Evolutionary conservation across 176 grass and related monocot species (phyloP), one percentile per base, ranked within the genome.

Genomic region (Otatea glauca): DNA sequence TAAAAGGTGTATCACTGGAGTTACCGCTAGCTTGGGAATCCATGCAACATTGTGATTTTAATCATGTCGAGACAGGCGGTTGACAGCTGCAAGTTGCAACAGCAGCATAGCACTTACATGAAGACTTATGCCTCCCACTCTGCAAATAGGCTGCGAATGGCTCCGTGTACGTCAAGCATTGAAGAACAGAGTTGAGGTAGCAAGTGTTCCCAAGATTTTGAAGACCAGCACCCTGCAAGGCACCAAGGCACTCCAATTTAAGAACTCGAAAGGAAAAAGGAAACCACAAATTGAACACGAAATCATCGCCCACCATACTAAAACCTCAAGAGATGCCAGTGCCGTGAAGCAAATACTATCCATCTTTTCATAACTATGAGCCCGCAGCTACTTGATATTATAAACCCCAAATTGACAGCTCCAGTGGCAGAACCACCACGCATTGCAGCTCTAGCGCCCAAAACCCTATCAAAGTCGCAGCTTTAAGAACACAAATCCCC

Each of bases 131-230:
- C 78, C 89, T 94, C 34, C 96, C 93, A n/a, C 96, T 99, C 81
- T 91, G 96, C 77, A 99, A 84, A 88, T 99, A 96, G 21, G 96
- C 96, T n/a, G 93, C 96, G 25, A 99, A 99, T 5, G 96, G 96
- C 65, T 99, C 96, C 2, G 93, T 99, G 53, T 99, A 96, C 50
- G 96, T 99, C 81, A 99, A 78, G 77, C 96, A 99, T 86, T 99
- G 96, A 67, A 98, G 89, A 68, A 99, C 93, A 5, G 93, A 99
- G 81, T 99, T 99, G 63, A 99, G 96, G 84, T 96, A 99, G 79
- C 96, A 99, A 23, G 93, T 99, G 73, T 99, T 99, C 41, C 96
- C 96, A 65, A 99, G 96, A 88, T 99, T 99, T 82, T 86, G 86
- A 86, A 96, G 85, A 78, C 93, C 96, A 64, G 96, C 96, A 89